A percentile compares a stretch with the other conserved stretches of the same genome.
These are phyloP conservation scores for Talaromyces ruber DNA, from an alignment of 495 filamentous ascomycete species.

Conservation along the genomic window DNA sequence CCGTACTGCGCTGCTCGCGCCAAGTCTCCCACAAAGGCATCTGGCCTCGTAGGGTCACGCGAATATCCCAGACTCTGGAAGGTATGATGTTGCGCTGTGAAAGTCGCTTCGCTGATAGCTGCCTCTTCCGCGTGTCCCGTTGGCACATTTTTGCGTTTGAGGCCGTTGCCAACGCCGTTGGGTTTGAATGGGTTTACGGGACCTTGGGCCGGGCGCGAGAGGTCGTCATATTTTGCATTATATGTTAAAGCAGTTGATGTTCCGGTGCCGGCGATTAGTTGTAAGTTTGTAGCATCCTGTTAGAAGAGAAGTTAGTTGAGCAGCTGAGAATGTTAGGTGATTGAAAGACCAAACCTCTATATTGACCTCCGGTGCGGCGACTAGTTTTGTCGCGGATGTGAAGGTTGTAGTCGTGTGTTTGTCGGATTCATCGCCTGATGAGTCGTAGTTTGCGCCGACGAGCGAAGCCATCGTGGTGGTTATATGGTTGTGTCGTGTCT, in stretches of 20 bases:
- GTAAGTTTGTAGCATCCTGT: conserved; percentile 49
- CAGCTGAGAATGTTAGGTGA: conserved; percentile 20
- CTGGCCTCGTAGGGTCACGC: conserved; percentile 43
- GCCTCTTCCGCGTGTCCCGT: conserved; percentile 85
- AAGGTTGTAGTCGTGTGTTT: conserved; percentile 12
- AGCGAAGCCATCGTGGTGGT: conserved; percentile 36
- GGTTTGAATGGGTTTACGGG: conserved; percentile 74
- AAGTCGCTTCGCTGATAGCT: conserved; percentile 81
- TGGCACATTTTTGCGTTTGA: conserved; percentile 85
- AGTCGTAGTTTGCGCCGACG: conserved; percentile 42
- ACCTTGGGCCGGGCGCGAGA: conserved; percentile 59
- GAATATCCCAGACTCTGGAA: conserved; percentile 59
- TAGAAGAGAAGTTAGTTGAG: conserved; percentile 12
- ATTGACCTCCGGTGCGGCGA: conserved; percentile 51
- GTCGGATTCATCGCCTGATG: conserved; percentile 43
- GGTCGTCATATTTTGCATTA: conserved; percentile 63
- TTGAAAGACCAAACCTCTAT: conserved; percentile 51
- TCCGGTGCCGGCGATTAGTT: conserved; percentile 43
- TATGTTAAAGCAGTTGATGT: conserved; percentile 45
- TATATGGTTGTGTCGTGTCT: not conserved
- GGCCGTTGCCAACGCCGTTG: conserved; percentile 42
- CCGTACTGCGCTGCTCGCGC: conserved; percentile 39
- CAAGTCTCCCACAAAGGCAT: conserved; percentile 46
- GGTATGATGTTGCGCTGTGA: conserved; percentile 71
- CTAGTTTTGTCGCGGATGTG: conserved; percentile 31